Evolutionary conservation across 2,329 filamentous ascomycete genomes (phyloP).

Genomic region (Fonsecaea multimorphosa): DNA sequence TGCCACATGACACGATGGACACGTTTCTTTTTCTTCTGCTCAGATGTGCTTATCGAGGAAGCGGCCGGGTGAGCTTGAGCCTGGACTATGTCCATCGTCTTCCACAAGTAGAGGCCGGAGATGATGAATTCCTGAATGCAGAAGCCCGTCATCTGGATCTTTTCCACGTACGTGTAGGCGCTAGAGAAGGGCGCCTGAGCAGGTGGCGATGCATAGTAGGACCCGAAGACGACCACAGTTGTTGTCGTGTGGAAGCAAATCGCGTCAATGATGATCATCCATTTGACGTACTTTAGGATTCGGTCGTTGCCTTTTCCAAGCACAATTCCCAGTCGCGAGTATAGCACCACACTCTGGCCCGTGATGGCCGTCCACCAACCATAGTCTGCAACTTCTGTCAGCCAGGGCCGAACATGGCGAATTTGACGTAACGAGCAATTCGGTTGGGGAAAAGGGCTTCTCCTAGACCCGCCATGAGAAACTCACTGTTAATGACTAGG

Average conservation of each 20-base stretch:
- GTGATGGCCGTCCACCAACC: slow-evolving; percentile 57
- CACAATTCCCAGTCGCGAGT: slow-evolving; percentile 57
- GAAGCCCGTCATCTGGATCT: slow-evolving; percentile 63
- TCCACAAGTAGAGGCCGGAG: slow-evolving; percentile 55
- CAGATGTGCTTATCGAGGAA: not conserved
- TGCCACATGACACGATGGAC: slow-evolving; percentile 56
- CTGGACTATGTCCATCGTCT: slow-evolving; percentile 59
- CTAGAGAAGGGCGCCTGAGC: slow-evolving; percentile 38
- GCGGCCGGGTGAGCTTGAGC: slow-evolving; percentile 31
- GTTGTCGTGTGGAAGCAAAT: slow-evolving; percentile 52
- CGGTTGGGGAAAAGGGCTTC: not conserved
- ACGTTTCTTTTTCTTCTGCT: slow-evolving; percentile 47
- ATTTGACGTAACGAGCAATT: not conserved
- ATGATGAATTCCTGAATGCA: slow-evolving; percentile 58
- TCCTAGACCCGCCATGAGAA: not conserved
- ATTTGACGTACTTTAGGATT: slow-evolving; percentile 49
- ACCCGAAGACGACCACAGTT: slow-evolving; percentile 53
- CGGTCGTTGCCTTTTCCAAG: slow-evolving; percentile 39
- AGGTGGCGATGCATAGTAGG: slow-evolving; percentile 40
- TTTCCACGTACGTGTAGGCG: slow-evolving; percentile 57
- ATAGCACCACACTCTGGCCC: slow-evolving; percentile 58
- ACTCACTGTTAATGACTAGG: slow-evolving; percentile 41
- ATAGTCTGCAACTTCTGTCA: slow-evolving; percentile 39
- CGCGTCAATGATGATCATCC: slow-evolving; percentile 55
- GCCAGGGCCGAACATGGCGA: not conserved